These are phyloP conservation scores for Pichia inconspicua DNA, from an alignment of 1,139 yeast species.

Conservation along the genomic window DNA sequence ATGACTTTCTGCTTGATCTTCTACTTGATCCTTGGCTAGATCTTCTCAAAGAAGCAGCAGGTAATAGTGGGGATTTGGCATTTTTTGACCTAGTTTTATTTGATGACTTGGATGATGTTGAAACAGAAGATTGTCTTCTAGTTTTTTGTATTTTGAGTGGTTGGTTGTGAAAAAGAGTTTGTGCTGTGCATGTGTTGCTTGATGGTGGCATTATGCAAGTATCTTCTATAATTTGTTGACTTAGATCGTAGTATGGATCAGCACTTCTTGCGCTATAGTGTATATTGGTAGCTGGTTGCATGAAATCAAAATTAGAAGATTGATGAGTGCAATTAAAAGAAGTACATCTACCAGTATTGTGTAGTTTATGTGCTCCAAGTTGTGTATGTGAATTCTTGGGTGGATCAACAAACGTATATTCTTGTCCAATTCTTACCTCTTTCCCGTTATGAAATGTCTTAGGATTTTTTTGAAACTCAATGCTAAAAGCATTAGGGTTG, in stretches of 20 bases:
- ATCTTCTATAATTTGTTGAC: slow-evolving; percentile 3
- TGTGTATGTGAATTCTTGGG: neutral
- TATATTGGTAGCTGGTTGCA: neutral
- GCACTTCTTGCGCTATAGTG: neutral
- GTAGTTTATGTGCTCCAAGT: too few species aligned
- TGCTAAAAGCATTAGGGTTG: slow-evolving; percentile 4
- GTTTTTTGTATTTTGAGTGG: slow-evolving; percentile 9
- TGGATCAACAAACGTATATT: neutral
- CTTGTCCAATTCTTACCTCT: slow-evolving; percentile 4
- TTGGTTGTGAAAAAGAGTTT: slow-evolving; percentile 4
- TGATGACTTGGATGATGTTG: neutral
- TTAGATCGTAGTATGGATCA: slow-evolving; percentile 8
- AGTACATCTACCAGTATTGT: neutral
- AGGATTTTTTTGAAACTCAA: slow-evolving; percentile 4
- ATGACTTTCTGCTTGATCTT: slow-evolving; percentile 4
- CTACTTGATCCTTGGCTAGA: slow-evolving; percentile 3
- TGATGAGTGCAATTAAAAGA: neutral
- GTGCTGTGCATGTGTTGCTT: neutral
- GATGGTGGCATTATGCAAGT: neutral
- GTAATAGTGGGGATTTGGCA: neutral
- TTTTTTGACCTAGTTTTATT: neutral
- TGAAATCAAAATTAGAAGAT: neutral
- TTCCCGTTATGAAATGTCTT: slow-evolving; percentile 7
- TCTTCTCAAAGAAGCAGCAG: neutral
- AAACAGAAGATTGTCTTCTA: slow-evolving; percentile 10